These are phyloP conservation scores for Boletus sp. DNA, from an alignment of 1,284 basidiomycete genomes.

Conservation along the genomic window DNA sequence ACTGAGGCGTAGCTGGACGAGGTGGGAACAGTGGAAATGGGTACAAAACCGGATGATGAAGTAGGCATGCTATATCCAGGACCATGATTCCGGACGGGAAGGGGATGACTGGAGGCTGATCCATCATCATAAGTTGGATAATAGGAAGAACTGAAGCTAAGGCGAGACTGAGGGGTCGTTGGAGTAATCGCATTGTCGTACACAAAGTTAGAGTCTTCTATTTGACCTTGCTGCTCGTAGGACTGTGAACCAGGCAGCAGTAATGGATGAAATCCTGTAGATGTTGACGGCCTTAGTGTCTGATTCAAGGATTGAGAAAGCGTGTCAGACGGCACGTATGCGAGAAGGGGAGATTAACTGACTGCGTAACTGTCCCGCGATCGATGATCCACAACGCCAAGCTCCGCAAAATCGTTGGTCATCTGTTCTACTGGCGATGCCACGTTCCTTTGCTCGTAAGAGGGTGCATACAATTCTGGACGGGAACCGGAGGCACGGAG, in stretches of 20 bases:
- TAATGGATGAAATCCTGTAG: conserved; percentile 37
- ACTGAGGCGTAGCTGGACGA: conserved; percentile 25
- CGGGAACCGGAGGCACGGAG: conserved; percentile 59
- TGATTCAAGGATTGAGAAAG: conserved; percentile 34
- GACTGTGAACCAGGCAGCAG: conserved; percentile 29
- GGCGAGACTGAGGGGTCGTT: conserved; percentile 35
- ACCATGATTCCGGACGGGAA: conserved; percentile 42
- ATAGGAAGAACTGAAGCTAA: conserved; percentile 42
- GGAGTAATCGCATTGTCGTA: conserved; percentile 42
- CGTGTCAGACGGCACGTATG: conserved; percentile 8
- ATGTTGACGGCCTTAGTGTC: conserved; percentile 43
- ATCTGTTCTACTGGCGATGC: conserved; percentile 49
- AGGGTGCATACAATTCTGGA: conserved; percentile 70
- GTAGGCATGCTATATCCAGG: conserved; percentile 67
- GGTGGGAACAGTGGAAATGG: conserved; percentile 36
- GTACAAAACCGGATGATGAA: conserved; percentile 67
- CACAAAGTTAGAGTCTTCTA: conserved; percentile 20
- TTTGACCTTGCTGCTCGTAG: conserved; percentile 30
- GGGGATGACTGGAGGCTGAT: conserved; percentile 28
- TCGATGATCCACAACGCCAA: conserved; percentile 51
- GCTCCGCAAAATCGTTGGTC: conserved; percentile 62
- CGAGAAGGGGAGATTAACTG: conserved; percentile 31
- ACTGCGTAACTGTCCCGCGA: conserved; percentile 67
- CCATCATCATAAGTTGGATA: conserved; percentile 55
- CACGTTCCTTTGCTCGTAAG: conserved; percentile 54